A percentile compares a stretch with the other conserved stretches of the same genome.
These are phyloP conservation scores for Suillus brevipes DNA, from an alignment of 768 basidiomycete species.

Conservation along the genomic window DNA sequence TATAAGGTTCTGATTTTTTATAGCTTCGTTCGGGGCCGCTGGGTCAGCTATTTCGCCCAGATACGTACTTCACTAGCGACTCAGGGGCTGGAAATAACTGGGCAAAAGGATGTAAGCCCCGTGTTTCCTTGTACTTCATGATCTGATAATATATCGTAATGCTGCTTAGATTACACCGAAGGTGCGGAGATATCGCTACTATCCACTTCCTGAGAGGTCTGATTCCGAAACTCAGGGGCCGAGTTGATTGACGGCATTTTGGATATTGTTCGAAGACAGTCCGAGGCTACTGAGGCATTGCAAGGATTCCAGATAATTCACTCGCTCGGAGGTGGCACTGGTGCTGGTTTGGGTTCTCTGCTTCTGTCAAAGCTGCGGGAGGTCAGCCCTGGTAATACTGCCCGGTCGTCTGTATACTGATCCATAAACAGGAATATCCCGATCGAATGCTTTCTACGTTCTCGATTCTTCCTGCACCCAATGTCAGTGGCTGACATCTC, in stretches of 20 bases:
- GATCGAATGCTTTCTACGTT: conserved; percentile 54
- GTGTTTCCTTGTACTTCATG: conserved; percentile 14
- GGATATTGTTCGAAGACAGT: conserved; percentile 77
- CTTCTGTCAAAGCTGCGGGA: conserved; percentile 82
- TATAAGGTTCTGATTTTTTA: conserved; percentile 8
- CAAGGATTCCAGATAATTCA: conserved; percentile 92
- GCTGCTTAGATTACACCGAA: conserved; percentile 76
- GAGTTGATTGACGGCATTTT: conserved; percentile 87
- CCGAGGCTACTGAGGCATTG: conserved; percentile 79
- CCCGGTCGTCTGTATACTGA: conserved; percentile 2
- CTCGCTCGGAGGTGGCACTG: conserved; percentile 90
- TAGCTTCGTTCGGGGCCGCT: conserved; percentile 69
- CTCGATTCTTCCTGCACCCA: conserved; percentile 55
- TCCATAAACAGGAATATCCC: conserved; percentile 55
- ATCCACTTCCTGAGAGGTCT: not conserved
- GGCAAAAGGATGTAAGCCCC: conserved; percentile 85
- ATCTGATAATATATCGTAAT: conserved; percentile 18
- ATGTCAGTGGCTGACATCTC: conserved; percentile 34
- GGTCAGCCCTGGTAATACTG: conserved; percentile 37
- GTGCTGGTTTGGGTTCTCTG: conserved; percentile 81
- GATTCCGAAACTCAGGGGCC: conserved; percentile 54
- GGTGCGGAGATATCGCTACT: conserved; percentile 41
- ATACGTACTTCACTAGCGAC: conserved; percentile 72
- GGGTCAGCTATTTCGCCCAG: conserved; percentile 81
- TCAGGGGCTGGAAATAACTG: conserved; percentile 87